These are phyloP conservation scores for Fusarium tuaranense DNA, from an alignment of 2,329 filamentous ascomycete species.

Conservation along the genomic window DNA sequence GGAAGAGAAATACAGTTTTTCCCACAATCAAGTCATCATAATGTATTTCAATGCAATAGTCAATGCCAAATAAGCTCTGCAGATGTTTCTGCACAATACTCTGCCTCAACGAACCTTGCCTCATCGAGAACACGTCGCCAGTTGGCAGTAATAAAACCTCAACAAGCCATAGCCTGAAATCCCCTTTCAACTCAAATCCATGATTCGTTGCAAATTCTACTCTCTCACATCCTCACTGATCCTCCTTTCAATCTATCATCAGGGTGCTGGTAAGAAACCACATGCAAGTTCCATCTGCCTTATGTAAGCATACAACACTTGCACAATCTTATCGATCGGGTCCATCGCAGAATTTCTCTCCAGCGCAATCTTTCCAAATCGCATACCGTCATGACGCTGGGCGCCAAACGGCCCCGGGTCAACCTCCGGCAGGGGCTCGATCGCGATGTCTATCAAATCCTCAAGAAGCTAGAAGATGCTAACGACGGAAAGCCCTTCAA, in stretches of 20 bases:
- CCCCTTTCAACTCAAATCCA: neutral
- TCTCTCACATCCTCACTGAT: neutral
- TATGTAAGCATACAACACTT: neutral
- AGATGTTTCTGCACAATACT: too few species aligned
- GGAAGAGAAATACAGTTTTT: too few species aligned
- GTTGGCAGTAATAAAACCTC: neutral
- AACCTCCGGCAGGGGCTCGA: constrained; percentile 60
- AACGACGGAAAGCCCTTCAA: constrained; percentile 61
- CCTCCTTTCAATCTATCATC: neutral
- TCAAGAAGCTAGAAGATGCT: constrained; percentile 80
- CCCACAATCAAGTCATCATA: too few species aligned
- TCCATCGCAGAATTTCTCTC: neutral
- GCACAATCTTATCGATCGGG: neutral
- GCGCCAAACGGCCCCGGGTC: constrained; percentile 18
- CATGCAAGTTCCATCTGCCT: neutral
- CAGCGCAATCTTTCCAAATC: neutral
- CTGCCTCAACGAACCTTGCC: too few species aligned
- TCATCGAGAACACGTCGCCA: too few species aligned
- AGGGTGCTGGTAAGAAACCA: neutral
- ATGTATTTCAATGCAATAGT: too few species aligned
- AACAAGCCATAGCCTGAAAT: neutral
- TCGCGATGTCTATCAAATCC: constrained; percentile 81
- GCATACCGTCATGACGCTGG: constrained; percentile 28
- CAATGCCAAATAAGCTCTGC: too few species aligned
- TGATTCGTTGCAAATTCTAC: neutral